Percentiles rank a stretch among this genome's conserved stretches.
Evolutionary conservation across 164 flowering plant genomes (phyloP).

Genomic region (Kalanchoe fedtschenkoi): DNA sequence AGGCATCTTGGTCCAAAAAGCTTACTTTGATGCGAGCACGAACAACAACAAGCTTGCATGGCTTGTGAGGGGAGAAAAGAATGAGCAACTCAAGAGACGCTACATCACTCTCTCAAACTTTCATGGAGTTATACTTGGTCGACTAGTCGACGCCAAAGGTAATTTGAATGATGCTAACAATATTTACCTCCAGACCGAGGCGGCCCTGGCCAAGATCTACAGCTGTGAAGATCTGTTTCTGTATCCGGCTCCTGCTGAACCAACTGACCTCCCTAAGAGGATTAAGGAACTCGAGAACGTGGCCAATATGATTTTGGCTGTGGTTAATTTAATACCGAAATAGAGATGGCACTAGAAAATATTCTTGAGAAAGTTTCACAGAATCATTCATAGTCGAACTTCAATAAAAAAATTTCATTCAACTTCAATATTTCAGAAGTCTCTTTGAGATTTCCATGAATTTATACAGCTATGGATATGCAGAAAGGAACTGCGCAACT

Average conservation of each 20-base stretch:
- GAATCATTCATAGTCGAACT: too few species aligned
- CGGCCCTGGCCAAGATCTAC: not conserved
- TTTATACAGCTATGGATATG: too few species aligned
- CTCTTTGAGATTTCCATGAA: too few species aligned
- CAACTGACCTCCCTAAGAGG: not conserved
- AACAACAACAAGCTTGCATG: not conserved
- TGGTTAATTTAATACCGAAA: not conserved
- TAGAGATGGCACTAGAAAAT: not conserved
- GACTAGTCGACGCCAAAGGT: not conserved
- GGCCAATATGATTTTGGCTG: not conserved
- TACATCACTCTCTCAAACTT: not conserved
- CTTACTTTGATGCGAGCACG: not conserved
- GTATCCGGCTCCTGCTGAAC: not conserved
- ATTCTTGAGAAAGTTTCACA: too few species aligned
- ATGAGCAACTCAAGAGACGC: not conserved
- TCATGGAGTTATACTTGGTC: not conserved
- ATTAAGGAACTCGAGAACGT: not conserved
- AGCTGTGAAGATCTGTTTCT: constrained; percentile 3
- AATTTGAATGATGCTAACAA: not conserved
- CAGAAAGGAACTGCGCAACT: too few species aligned
- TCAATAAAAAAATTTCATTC: too few species aligned
- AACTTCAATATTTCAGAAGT: too few species aligned
- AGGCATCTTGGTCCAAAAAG: not conserved
- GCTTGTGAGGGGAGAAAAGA: not conserved
- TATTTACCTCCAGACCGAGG: not conserved